Evolutionary conservation across 2,329 filamentous ascomycete species (phyloP), one percentile per base, ranked within the genome.

Genomic region (Chaetomium globosum): DNA sequence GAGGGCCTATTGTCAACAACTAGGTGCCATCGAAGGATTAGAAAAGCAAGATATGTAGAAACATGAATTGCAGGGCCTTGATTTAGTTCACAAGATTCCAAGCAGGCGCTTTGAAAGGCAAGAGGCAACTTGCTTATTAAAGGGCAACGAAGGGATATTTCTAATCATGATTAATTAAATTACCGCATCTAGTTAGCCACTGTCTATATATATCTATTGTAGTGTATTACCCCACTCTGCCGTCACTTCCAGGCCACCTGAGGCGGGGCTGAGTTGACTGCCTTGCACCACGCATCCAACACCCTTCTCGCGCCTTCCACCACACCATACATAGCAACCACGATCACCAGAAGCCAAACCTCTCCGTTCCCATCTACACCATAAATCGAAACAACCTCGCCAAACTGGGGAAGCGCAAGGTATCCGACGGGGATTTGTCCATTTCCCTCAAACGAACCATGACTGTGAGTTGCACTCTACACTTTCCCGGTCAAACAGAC

Each of bases 321-420:
- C 19, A 43, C 36, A 43, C 39, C 39, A 36, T 36, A 36, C 33
- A 43, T n/a, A 43, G 21, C 30, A 28, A 43, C 31, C 31, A 26
- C 30, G 49, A 64, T 64, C 26, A 65, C 31, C 52, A 61, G 61
- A 65, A 65, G 48, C 56, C 46, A 23, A 56, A 33, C 13, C 53
- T 31, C 58, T 33, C 26, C 28, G n/a, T 56, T 33, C 31, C 12
- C 49, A 28, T 21, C 51, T 19, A 16, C 43, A 23, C 48, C 60
- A 51, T 43, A 49, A 21, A 56, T 4, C 58, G 43, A 51, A 12
- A 48, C 62, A 65, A 65, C 46, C 21, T 54, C 56, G 80, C 77
- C 81, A 85, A 85, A 78, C 83, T 85, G 84, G 85, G 85, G 82
- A 89, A 89, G 81, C 86, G 87, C 79, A 89, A 87, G 79, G 80